These are phyloP conservation scores for Kodamaea leandrae DNA, from an alignment of 805 yeast genomes.

Conservation along the genomic window DNA sequence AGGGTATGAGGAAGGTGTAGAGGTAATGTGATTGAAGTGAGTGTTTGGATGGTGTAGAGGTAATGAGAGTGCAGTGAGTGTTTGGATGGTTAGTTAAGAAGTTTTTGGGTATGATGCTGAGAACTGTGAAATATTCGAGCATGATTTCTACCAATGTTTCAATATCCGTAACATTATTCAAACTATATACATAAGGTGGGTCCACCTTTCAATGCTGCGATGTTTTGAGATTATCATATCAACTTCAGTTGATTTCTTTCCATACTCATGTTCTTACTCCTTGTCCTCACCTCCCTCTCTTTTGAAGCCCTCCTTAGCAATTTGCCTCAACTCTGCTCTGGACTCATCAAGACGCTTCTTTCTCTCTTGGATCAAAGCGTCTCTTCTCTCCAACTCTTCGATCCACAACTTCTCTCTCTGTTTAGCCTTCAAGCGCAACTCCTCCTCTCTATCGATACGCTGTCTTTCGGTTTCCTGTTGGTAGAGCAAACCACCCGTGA, in stretches of 20 bases:
- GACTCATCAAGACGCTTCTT: conserved; percentile 65
- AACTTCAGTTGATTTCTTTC: too few relatives aligned
- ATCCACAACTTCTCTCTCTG: conserved; percentile 86
- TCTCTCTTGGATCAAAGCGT: conserved; percentile 65
- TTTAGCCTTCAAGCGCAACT: conserved; percentile 73
- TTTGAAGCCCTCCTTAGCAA: conserved; percentile 35
- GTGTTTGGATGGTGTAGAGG: too few relatives aligned
- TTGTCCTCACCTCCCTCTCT: conserved; percentile 16
- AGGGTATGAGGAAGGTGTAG: background rate
- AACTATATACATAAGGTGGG: background rate
- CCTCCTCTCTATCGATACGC: conserved; percentile 58
- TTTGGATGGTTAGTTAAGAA: too few relatives aligned
- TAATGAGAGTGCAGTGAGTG: too few relatives aligned
- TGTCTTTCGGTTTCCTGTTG: conserved; percentile 49
- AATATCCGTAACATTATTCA: too few relatives aligned
- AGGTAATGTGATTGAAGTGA: too few relatives aligned
- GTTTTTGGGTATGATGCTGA: too few relatives aligned
- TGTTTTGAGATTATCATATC: too few relatives aligned
- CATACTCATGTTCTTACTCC: background rate
- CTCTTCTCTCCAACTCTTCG: conserved; percentile 85
- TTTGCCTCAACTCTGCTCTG: conserved; percentile 38
- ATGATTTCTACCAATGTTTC: too few relatives aligned
- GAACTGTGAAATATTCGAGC: too few relatives aligned
- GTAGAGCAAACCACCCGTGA: conserved; percentile 72
- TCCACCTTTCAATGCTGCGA: background rate